A percentile compares a stretch with the other conserved stretches of the same genome.
Conservation (phyloP, 23 red algal genomes). For the Gracilaria vermiculophylla region DNA sequence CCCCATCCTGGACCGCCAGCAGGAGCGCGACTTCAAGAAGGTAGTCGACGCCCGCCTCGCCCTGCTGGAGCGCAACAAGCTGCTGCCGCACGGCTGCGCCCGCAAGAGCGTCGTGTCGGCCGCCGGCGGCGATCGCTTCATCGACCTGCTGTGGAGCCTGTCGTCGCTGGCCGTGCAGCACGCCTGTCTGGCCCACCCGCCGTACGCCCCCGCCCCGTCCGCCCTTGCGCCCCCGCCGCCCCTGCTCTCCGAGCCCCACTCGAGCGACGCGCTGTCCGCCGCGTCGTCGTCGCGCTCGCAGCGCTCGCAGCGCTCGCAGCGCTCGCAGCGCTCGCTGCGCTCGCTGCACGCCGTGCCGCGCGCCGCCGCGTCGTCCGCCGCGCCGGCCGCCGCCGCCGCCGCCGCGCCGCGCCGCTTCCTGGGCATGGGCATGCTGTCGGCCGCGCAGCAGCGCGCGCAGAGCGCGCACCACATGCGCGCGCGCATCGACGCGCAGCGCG, state of each 20-base stretch:
- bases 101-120: conserved; percentile 43
- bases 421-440: conserved; percentile 13
- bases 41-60: conserved; percentile 46
- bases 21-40: conserved; percentile 64
- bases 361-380: not conserved
- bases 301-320: not conserved
- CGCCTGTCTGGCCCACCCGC: conserved; percentile 35
- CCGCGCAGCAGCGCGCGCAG: conserved; percentile 24
- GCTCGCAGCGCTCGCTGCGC: not conserved
- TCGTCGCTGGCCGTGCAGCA: conserved; percentile 42
- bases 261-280: not conserved
- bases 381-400: not conserved
- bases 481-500: conserved; percentile 31
- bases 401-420: conserved; percentile 20
- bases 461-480: conserved; percentile 19
- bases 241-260: not conserved
- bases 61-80: conserved; percentile 37
- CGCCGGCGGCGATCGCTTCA: conserved; percentile 48
- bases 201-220: no score
- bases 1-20: conserved; percentile 58
- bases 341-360: not conserved
- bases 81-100: conserved; percentile 43
- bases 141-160: conserved; percentile 40
- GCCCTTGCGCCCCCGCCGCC: no score
- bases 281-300: conserved; percentile 12